Evolutionary conservation across 306 rosid genomes (phyloP), one percentile per base, ranked within the genome.

Genomic region (Citrullus colocynthis): DNA sequence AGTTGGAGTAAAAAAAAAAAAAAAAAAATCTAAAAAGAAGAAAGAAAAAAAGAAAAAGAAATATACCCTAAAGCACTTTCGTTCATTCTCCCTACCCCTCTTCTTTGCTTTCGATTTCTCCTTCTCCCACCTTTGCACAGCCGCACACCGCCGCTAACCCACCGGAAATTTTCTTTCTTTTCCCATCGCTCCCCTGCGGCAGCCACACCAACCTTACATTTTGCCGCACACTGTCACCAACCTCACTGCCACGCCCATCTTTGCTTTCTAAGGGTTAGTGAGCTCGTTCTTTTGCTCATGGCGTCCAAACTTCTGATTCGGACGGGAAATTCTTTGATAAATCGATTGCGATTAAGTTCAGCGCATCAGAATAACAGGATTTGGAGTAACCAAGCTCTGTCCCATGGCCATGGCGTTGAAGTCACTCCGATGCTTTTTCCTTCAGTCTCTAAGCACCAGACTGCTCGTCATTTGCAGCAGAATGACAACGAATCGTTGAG

Each of bases 231-330:
- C 57, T 52, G 57, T 52, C 57, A 52, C 57, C n/a, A 52, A 52
- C 57, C 57, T 52, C 57, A 52, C 57, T 2, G 57, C 57, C 57
- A 6, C 57, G 57, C 20, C 57, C n/a, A 52, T 1, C n/a, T 52
- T 52, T 52, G 7, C 16, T 16, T 52, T 42, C 71, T 74, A 80
- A 90, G 94, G 86, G 67, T 86, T 81, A 77, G 84, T 71, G 79
- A 41, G 44, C 80, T 62, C 55, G 6, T 44, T 16, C 71, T 28
- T 78, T 78, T 64, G 49, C 24, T 44, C 81, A 90, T 95, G 99
- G 99, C 99, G 65, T 88, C 93, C 58, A 93, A 85, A 86, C 82
- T 79, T 82, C 79, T 93, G 78, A 67, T 88, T 28, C 87, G 96
- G 73, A 87, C 75, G 56, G 96, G 93, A 61, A 80, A 85, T 82